Percentiles rank a stretch among this genome's conserved stretches.
Conservation (phyloP, 768 basidiomycete genomes). For the Dictyophora rubrovolvata region DNA sequence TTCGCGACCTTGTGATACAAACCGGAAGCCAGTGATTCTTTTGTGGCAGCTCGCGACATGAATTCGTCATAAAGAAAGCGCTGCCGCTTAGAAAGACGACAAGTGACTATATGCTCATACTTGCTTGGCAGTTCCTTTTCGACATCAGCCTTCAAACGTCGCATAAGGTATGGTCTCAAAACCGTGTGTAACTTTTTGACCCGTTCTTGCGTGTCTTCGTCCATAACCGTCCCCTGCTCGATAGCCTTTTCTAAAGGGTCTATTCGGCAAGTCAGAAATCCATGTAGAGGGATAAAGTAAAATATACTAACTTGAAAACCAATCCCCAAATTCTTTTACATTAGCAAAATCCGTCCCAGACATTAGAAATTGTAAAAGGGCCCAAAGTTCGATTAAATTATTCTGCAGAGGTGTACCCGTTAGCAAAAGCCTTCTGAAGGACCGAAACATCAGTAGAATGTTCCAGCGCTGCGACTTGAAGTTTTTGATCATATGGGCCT, state of each 20-base stretch:
- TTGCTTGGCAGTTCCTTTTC: constrained; percentile 93
- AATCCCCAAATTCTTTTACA: constrained; percentile 86
- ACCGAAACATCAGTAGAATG: constrained; percentile 78
- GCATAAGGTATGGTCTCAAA: constrained; percentile 89
- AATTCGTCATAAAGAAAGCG: constrained; percentile 96
- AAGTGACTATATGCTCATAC: constrained; percentile 82
- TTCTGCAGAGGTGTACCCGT: constrained; percentile 97
- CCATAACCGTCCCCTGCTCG: constrained; percentile 65
- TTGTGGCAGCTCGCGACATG: constrained; percentile 81
- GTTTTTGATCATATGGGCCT: constrained; percentile 98
- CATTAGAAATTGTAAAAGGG: constrained; percentile 88
- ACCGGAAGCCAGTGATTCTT: constrained; percentile 73
- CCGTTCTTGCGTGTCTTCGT: constrained; percentile 78
- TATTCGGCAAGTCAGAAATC: constrained; percentile 21
- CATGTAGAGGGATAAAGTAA: not conserved
- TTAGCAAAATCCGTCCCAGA: constrained; percentile 83
- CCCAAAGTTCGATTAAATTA: constrained; percentile 93
- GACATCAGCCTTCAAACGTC: constrained; percentile 96
- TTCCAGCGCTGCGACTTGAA: constrained; percentile 93
- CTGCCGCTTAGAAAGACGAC: constrained; percentile 82
- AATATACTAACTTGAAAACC: constrained; percentile 79
- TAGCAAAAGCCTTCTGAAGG: constrained; percentile 75
- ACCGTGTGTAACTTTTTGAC: constrained; percentile 87
- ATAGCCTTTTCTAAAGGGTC: constrained; percentile 92
- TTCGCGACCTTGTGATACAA: constrained; percentile 86